Conservation (phyloP, 1,284 basidiomycete species). For the Apiotrichum porosum region DNA sequence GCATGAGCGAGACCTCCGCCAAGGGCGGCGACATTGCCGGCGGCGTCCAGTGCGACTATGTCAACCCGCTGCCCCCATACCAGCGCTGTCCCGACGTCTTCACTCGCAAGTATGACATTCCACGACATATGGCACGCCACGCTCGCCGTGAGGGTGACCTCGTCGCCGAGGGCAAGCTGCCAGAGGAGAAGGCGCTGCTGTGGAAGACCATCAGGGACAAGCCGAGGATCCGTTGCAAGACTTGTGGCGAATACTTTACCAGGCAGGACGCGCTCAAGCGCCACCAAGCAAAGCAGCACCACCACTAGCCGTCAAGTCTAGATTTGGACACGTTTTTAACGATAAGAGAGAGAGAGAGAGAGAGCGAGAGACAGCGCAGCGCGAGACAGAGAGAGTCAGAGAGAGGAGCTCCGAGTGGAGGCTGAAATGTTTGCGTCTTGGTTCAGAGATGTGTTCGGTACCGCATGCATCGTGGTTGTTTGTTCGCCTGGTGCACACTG, state of each 20-base stretch:
- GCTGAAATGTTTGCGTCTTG: no score
- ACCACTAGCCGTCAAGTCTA: no score
- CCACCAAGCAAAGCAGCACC: constrained; percentile 42
- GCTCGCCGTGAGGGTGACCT: constrained; percentile 43
- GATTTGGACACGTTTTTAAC: no score
- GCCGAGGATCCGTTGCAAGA: constrained; percentile 37
- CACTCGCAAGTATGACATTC: constrained; percentile 46
- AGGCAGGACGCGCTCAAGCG: constrained; percentile 45
- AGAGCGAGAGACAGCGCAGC: no score
- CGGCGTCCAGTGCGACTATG: constrained; percentile 44
- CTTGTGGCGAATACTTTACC: constrained; percentile 43
- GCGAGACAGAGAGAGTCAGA: no score
- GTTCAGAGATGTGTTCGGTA: no score
- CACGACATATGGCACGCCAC: constrained; percentile 46
- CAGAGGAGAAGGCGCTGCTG: constrained; percentile 42
- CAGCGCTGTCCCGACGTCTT: constrained; percentile 45
- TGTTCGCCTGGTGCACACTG: no score
- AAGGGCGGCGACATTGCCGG: constrained; percentile 11
- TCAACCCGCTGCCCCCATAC: constrained; percentile 44
- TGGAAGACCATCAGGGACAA: constrained; percentile 46
- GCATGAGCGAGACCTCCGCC: neutral
- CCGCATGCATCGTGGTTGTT: no score
- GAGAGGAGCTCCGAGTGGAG: no score
- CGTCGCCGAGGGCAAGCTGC: constrained; percentile 41
- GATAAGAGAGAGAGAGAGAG: no score